Evolutionary conservation across 2,329 filamentous ascomycete species (phyloP).

Genomic region (Bipolaris oryzae): DNA sequence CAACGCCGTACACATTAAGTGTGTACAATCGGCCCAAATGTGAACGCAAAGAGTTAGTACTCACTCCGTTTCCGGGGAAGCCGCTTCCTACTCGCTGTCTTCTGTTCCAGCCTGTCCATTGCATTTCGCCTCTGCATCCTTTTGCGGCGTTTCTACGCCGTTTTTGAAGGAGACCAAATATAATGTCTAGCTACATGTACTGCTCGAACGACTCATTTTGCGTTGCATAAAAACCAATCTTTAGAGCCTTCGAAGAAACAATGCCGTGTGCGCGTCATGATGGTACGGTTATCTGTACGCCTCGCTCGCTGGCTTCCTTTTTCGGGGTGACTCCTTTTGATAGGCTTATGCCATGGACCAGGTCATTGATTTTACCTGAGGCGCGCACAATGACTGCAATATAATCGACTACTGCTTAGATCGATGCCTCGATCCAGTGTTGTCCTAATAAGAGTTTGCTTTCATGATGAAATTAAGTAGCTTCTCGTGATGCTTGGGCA

Average conservation of each 20-base stretch:
- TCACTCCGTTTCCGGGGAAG: slow-evolving; percentile 48
- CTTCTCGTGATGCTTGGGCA: slow-evolving; percentile 47
- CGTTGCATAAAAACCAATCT: slow-evolving; percentile 1
- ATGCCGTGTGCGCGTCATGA: slow-evolving; percentile 45
- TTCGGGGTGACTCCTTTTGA: slow-evolving; percentile 56
- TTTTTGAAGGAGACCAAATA: slow-evolving; percentile 55
- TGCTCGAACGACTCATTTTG: slow-evolving; percentile 64
- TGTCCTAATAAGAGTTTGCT: slow-evolving; percentile 51
- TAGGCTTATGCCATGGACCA: slow-evolving; percentile 63
- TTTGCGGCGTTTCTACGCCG: slow-evolving; percentile 52
- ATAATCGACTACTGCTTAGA: slow-evolving; percentile 30
- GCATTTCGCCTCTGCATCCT: slow-evolving; percentile 52
- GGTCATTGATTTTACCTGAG: slow-evolving; percentile 54
- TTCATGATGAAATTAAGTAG: slow-evolving; percentile 48
- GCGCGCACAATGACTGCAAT: slow-evolving; percentile 62
- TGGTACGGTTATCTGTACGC: slow-evolving; percentile 64
- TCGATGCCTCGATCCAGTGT: slow-evolving; percentile 34
- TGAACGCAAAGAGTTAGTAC: background rate
- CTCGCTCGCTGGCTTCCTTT: slow-evolving; percentile 58
- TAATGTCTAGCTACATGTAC: slow-evolving; percentile 61
- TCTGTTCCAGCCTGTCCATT: slow-evolving; percentile 52
- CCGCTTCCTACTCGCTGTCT: slow-evolving; percentile 54
- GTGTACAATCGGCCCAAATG: background rate
- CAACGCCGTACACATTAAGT: background rate
- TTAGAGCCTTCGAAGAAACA: background rate